Evolutionary conservation across 2,329 filamentous ascomycete species (phyloP).

Genomic region (Ascochyta pisi): DNA sequence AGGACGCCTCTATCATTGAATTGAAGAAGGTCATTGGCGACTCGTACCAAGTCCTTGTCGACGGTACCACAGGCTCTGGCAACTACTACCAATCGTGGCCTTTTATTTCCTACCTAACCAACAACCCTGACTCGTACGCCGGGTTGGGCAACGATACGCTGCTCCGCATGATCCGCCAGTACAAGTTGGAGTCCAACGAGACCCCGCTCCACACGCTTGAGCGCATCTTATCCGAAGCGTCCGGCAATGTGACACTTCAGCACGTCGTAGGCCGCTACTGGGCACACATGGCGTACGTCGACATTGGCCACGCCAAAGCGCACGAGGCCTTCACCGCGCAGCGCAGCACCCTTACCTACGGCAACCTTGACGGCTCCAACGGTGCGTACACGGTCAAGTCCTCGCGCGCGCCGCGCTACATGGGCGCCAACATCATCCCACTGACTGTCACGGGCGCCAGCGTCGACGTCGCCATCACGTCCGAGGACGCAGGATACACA

Average conservation of each 20-base stretch:
- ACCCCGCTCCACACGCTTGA: conserved; percentile 58
- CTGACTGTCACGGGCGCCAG: conserved; percentile 44
- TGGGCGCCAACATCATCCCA: conserved; percentile 60
- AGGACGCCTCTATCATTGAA: conserved; percentile 52
- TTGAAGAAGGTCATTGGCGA: conserved; percentile 55
- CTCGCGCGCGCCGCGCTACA: conserved; percentile 54
- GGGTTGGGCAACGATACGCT: conserved; percentile 27
- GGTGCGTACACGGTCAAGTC: conserved; percentile 53
- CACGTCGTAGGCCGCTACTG: conserved; percentile 58
- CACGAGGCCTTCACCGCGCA: conserved; percentile 50
- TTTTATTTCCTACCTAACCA: conserved; percentile 57
- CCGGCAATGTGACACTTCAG: conserved; percentile 37
- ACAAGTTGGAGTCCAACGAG: conserved; percentile 55
- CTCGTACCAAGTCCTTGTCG: conserved; percentile 58
- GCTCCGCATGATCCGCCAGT: conserved; percentile 47
- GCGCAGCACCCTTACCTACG: conserved; percentile 49
- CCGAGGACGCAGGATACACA: conserved; percentile 9
- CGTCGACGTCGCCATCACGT: conserved; percentile 26
- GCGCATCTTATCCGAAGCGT: conserved; percentile 46
- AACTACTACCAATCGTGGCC: conserved; percentile 60
- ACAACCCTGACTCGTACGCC: conserved; percentile 55
- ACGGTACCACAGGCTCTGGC: conserved; percentile 49
- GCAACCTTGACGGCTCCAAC: conserved; percentile 49
- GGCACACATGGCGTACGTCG: conserved; percentile 61
- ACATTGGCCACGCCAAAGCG: conserved; percentile 56